phyloP scores from a whole-genome alignment of 805 yeast species.

The Lipomyces sp. region DNA sequence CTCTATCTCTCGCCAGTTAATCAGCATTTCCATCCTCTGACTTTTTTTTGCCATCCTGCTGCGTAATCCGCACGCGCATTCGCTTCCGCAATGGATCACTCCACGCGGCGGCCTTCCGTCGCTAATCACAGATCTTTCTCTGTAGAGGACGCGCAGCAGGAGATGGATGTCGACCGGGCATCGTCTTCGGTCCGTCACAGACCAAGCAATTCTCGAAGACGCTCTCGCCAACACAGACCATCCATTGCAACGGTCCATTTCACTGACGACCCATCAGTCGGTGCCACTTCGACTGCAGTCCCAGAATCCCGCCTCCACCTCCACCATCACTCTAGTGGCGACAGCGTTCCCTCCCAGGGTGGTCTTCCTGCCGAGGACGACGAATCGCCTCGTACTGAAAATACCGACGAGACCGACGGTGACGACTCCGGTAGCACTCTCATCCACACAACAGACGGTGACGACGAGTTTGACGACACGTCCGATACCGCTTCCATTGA shows the following conservation, averaged over 20 bases:
- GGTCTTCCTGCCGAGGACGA: conserved; percentile 13
- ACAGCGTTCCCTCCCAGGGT: conserved; percentile 7
- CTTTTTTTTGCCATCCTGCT: neutral
- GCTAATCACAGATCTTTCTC: conserved; percentile 28
- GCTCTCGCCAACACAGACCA: conserved; percentile 27
- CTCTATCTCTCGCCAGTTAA: neutral
- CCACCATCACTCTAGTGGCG: conserved; percentile 30
- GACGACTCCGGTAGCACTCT: conserved; percentile 33
- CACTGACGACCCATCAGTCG: conserved; percentile 35
- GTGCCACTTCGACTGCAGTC: conserved; percentile 31
- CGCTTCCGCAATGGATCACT: conserved; percentile 14
- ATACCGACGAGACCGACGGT: conserved; percentile 33
- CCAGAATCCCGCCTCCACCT: conserved; percentile 27
- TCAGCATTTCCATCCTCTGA: neutral
- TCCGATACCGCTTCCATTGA: conserved; percentile 60
- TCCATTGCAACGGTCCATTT: conserved; percentile 35
- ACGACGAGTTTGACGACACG: conserved; percentile 45
- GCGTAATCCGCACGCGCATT: neutral
- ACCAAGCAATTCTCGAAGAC: conserved; percentile 19
- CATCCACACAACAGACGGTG: conserved; percentile 39
- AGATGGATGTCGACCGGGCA: conserved; percentile 19
- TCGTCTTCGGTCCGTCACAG: conserved; percentile 21
- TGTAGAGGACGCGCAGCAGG: conserved; percentile 33
- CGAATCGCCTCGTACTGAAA: neutral
- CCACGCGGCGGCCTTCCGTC: conserved; percentile 16